These are phyloP conservation scores for Byssothecium circinans DNA, from an alignment of 2,329 filamentous ascomycete species.

Conservation along the genomic window DNA sequence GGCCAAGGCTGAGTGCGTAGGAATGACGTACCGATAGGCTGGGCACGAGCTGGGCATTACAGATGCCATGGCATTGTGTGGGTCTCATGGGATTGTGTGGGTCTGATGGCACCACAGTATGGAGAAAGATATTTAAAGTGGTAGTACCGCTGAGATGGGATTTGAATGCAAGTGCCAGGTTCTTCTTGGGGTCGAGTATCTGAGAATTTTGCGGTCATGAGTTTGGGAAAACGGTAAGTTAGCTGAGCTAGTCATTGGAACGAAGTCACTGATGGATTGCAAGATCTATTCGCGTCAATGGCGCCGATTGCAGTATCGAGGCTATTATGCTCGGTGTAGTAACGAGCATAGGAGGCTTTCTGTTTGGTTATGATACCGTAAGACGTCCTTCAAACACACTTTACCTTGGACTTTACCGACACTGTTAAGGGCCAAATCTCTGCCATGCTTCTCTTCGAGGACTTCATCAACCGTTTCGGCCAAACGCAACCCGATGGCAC, in stretches of 20 bases:
- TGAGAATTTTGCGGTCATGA: constrained; percentile 15
- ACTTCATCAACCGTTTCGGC: constrained; percentile 62
- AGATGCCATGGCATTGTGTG: background rate
- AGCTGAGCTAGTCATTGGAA: background rate
- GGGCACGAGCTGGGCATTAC: constrained; percentile 8
- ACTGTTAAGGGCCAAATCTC: constrained; percentile 34
- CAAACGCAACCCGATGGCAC: constrained; percentile 46
- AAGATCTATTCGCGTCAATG: constrained; percentile 33
- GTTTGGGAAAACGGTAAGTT: constrained; percentile 26
- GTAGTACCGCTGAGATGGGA: too few species aligned
- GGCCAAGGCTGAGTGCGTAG: constrained; percentile 1
- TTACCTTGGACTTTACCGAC: constrained; percentile 1
- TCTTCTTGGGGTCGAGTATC: background rate
- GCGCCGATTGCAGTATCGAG: constrained; percentile 36
- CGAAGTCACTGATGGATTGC: constrained; percentile 8
- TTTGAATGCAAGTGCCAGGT: background rate
- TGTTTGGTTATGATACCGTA: constrained; percentile 65
- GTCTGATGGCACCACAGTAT: too few species aligned
- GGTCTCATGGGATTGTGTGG: background rate
- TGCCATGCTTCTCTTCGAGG: constrained; percentile 46
- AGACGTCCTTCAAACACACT: background rate
- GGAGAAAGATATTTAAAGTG: background rate
- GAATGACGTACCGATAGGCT: constrained; percentile 7
- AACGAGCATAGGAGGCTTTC: constrained; percentile 62
- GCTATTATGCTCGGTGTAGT: constrained; percentile 58